Base-by-base conservation (phyloP, 371 early-diverging fungal genomes). In the Mortierella sp. region DNA sequence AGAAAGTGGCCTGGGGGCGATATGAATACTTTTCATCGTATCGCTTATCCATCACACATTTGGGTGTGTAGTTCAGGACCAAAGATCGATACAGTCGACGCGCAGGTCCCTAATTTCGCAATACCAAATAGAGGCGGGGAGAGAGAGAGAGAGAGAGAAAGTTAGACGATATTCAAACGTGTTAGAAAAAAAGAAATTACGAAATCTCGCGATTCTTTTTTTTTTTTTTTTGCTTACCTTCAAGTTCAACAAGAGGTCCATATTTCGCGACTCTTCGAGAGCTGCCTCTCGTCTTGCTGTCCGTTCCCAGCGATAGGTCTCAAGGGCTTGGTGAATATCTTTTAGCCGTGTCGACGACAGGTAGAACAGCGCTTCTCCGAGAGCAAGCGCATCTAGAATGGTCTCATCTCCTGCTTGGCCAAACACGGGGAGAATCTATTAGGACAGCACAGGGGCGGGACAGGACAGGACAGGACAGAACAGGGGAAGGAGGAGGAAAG, bases 11-110 rank as follows among this genome's bases (percentile, higher is more conserved):
- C 60, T 75, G 75, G 4, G 75, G 75, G 14, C 75, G 70, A 57
- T 66, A 75, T 0, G 75, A 55, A 37, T 70, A 75, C 50, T 75
- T 75, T 29, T 66, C 70, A n/a, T 75, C 75, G n/a, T 52, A 55
- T 60, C 43, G 57, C 11, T 57, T 45, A 3, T 75, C 70, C 16
- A 63, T 66, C 4, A 62, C 45, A 47, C 43, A 75, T 25, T 70
- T 70, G 7, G 75, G 70, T 0, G 65, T 59, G 18, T 66, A 70
- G 30, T 70, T 70, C 53, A 75, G 59, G 2, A 63, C 37, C 25
- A 62, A 12, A 0, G 75, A 59, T 14, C 75, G 62, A 50, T 66
- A 75, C 9, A 66, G 28, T 44, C 29, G n/a, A 57, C n/a, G 57
- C 26, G 30, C 29, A 5, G 37, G 37, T 37, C 30, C n/a, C 57